Evolutionary conservation across 768 basidiomycete species (phyloP), one percentile per base, ranked within the genome.

Genomic region (Tylopilus plumbeoviolaceoides): DNA sequence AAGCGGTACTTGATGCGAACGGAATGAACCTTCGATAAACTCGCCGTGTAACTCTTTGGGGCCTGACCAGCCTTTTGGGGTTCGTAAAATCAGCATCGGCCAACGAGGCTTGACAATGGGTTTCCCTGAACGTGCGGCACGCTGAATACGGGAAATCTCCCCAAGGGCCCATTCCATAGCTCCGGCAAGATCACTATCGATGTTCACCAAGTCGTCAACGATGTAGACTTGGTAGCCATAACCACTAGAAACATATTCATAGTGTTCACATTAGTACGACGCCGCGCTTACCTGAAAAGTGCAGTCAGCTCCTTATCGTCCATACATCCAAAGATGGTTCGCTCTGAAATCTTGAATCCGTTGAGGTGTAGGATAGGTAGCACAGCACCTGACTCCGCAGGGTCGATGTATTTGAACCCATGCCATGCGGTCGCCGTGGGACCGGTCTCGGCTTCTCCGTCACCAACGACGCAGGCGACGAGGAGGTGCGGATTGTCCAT

Each of bases 401-500:
- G 92, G 64, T 97, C 91, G 60, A 95, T 82, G 65, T 87, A 97
- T 74, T 97, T 94, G 81, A 77, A 85, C 7, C 79, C 85, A 61
- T 92, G 90, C 89, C 90, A 94, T 18, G 87, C 85, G 15, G 78
- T 74, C 7, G 88, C 87, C 35, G 89, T 89, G 0, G 87, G 87
- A 5, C 88, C 88, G 4, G 85, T 85, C 68, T 90, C 88, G 5
- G 86, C 84, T 70, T 95, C 92, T 27, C 91, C 92, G 55, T 94
- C 91, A 21, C 92, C 92, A n/a, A 95, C 73, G 30, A 95, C 77
- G 55, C 87, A 90, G 44, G 84, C 78, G 18, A 87, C 82, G 60
- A 95, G 79, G 17, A 92, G 82, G 63, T 94, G 78, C 8, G 91
- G 92, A 57, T 90, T 86, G 67, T 97, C 93, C 89, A 95, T 92